Conservation (phyloP, 441 rosid genomes). For the Syzygium syzygioides region DNA sequence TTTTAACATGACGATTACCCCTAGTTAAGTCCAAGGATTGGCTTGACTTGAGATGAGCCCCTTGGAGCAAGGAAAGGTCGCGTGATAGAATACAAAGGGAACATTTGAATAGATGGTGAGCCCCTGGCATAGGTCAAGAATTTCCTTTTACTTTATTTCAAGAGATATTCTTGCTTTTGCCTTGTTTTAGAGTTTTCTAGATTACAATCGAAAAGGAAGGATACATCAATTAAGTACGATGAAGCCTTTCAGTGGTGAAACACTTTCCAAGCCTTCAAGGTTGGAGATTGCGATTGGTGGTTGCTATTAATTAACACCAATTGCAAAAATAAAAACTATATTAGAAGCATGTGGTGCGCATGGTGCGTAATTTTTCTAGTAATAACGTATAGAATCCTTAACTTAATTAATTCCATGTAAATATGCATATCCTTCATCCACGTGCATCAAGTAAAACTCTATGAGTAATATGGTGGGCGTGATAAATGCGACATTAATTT, state of each 20-base stretch:
- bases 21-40: not conserved
- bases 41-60: not conserved
- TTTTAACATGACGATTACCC: not conserved
- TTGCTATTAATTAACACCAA: not conserved
- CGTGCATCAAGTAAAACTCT: not conserved
- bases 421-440: not conserved
- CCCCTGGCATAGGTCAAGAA: not conserved
- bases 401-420: not conserved
- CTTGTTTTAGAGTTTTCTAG: not conserved
- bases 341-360: not conserved
- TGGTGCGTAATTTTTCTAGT: not conserved
- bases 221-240: not conserved
- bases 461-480: not conserved
- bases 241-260: not conserved
- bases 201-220: not conserved
- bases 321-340: not conserved
- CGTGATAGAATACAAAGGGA: not conserved
- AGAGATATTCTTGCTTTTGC: not conserved
- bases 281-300: not conserved
- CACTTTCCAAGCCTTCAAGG: not conserved
- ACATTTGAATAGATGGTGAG: not conserved
- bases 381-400: not conserved
- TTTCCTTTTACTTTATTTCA: not conserved
- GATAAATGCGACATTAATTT: not conserved
- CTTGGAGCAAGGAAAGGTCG: not conserved